Conservation (phyloP, 2,329 filamentous ascomycete genomes). For the Ophiostoma ulmi region DNA sequence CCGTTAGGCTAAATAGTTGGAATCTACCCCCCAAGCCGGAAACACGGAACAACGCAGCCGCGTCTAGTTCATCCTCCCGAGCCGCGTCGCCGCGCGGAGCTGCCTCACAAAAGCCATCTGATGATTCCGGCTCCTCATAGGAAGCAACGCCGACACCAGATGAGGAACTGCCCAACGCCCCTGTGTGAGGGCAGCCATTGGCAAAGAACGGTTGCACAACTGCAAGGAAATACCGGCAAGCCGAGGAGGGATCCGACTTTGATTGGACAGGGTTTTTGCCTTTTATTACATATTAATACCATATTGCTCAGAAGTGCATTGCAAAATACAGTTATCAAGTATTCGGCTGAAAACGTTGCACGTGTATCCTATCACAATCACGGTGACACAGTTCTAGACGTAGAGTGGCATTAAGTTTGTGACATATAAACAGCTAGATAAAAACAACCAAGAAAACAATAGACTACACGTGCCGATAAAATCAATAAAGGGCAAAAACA, state of each 20-base stretch:
- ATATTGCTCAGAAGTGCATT: neutral
- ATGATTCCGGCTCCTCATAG: neutral
- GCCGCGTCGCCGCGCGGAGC: neutral
- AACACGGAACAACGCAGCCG: neutral
- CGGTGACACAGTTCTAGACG: conserved; percentile 7
- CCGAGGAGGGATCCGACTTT: neutral
- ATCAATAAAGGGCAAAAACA: conserved; percentile 5
- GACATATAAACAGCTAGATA: conserved; percentile 5
- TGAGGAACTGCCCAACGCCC: neutral
- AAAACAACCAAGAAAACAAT: conserved; percentile 13
- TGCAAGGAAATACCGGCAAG: neutral
- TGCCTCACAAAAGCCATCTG: neutral
- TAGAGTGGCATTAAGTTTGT: conserved; percentile 21
- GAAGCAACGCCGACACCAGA: neutral
- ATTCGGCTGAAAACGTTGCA: too few species aligned
- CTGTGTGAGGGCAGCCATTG: neutral
- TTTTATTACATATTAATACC: neutral
- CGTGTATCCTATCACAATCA: neutral
- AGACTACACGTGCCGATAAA: conserved; percentile 7
- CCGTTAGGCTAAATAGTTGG: conserved; percentile 54
- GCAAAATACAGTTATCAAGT: too few species aligned
- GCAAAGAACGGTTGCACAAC: neutral
- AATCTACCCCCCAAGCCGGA: neutral
- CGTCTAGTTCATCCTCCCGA: neutral
- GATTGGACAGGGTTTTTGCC: neutral